Evolutionary conservation across 1,139 yeast genomes (phyloP).

Genomic region (Taphrina flavorubra): DNA sequence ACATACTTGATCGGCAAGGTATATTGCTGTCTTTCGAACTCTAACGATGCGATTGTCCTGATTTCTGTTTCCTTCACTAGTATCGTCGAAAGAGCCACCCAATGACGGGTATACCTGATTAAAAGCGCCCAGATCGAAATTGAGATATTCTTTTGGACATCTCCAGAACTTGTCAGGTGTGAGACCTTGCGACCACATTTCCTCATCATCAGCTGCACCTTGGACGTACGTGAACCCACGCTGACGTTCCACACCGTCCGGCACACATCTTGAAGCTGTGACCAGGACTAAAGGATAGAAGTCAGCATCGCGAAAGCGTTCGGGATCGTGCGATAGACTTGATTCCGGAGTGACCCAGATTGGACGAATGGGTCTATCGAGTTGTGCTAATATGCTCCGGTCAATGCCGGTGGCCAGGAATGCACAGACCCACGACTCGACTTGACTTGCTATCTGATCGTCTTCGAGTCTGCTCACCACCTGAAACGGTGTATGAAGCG

Average conservation of each 20-base stretch:
- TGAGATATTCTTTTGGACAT: constrained; percentile 51
- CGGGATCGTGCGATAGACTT: constrained; percentile 49
- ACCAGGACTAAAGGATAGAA: constrained; percentile 60
- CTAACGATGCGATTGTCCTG: background rate
- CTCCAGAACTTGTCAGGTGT: constrained; percentile 67
- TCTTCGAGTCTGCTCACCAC: constrained; percentile 67
- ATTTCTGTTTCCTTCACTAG: constrained; percentile 15
- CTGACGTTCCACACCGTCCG: constrained; percentile 60
- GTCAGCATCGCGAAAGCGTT: constrained; percentile 43
- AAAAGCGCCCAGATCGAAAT: constrained; percentile 55
- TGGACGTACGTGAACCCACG: constrained; percentile 70
- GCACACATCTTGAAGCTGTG: constrained; percentile 68
- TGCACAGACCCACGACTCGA: constrained; percentile 61
- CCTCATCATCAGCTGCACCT: constrained; percentile 95
- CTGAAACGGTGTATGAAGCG: constrained; percentile 59
- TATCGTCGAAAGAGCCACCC: constrained; percentile 34
- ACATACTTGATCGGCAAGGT: background rate
- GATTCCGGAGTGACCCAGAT: constrained; percentile 72
- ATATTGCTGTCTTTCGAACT: constrained; percentile 3
- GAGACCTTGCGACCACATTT: constrained; percentile 69
- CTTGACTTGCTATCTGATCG: constrained; percentile 57
- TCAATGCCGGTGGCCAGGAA: constrained; percentile 55
- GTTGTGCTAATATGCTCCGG: constrained; percentile 50
- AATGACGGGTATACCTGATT: constrained; percentile 49
- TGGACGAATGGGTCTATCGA: constrained; percentile 66